Conservation (phyloP, 768 basidiomycete species). For the Candolleomyces aberdarensis region DNA sequence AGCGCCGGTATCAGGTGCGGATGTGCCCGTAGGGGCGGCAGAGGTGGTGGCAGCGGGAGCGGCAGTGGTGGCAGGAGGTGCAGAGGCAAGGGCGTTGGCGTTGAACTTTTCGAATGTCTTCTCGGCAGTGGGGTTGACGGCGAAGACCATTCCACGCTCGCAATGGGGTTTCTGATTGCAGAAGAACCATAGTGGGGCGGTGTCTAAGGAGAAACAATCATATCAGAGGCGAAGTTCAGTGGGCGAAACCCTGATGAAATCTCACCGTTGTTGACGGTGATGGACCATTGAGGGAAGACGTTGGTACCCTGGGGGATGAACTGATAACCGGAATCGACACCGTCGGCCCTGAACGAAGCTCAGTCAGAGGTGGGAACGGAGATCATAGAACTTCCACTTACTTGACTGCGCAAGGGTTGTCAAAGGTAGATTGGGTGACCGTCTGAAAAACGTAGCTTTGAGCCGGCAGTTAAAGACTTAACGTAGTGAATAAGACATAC, state of each 20-base stretch:
- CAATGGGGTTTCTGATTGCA: constrained; percentile 48
- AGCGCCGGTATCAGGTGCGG: neutral
- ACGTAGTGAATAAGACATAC: constrained; percentile 18
- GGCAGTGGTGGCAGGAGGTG: neutral
- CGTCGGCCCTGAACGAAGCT: constrained; percentile 18
- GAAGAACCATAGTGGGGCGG: constrained; percentile 54
- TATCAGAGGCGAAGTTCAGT: neutral
- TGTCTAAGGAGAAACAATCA: constrained; percentile 15
- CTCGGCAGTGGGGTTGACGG: constrained; percentile 46
- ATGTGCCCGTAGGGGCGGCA: neutral
- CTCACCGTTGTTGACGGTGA: constrained; percentile 30
- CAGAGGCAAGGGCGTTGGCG: constrained; percentile 8
- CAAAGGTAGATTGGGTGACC: constrained; percentile 39
- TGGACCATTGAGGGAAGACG: constrained; percentile 31
- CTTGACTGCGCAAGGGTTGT: constrained; percentile 32
- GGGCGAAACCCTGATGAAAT: neutral
- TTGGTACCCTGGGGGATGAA: constrained; percentile 35
- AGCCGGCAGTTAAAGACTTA: neutral
- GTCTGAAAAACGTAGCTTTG: constrained; percentile 20
- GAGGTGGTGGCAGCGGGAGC: neutral
- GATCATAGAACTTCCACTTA: constrained; percentile 3
- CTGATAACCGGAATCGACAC: constrained; percentile 46
- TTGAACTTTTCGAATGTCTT: constrained; percentile 42
- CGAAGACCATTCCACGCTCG: constrained; percentile 50
- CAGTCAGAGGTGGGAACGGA: neutral